Evolutionary conservation across 352 stramenopile species (phyloP).

Genomic region (Phytopythium aichiense): DNA sequence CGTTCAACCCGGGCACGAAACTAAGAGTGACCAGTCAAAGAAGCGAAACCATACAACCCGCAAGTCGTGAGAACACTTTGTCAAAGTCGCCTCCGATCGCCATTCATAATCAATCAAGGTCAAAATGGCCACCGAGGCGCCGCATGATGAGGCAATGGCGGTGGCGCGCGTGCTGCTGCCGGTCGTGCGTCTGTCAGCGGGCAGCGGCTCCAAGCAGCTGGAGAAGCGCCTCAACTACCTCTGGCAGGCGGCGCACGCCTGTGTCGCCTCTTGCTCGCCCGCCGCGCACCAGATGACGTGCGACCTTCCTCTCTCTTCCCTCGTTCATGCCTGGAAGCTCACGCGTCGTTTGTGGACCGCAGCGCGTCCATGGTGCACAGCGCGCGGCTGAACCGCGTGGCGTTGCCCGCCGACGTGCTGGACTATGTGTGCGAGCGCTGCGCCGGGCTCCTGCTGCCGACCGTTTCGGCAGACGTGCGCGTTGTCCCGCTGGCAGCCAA

Average conservation of each 20-base stretch:
- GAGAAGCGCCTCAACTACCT: conserved; percentile 69
- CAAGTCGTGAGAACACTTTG: too few species aligned
- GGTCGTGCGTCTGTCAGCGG: conserved; percentile 29
- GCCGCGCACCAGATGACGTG: conserved; percentile 60
- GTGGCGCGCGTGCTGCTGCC: conserved; percentile 25
- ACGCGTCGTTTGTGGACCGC: not conserved
- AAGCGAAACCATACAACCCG: too few species aligned
- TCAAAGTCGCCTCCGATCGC: too few species aligned
- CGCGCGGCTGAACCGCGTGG: conserved; percentile 24
- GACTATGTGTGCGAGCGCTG: conserved; percentile 72
- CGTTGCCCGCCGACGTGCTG: conserved; percentile 41
- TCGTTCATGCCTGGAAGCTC: not conserved
- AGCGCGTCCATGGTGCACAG: conserved; percentile 55
- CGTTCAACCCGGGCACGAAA: too few species aligned
- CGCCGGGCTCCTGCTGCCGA: conserved; percentile 52
- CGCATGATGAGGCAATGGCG: not conserved
- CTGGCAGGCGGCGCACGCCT: conserved; percentile 49
- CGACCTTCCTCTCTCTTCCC: not conserved
- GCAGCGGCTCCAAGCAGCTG: conserved; percentile 43
- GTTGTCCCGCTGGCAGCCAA: conserved; percentile 39
- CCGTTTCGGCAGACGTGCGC: conserved; percentile 45
- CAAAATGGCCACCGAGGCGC: too few species aligned
- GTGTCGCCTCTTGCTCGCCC: conserved; percentile 29
- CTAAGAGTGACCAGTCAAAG: too few species aligned
- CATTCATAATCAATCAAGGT: not conserved